These are phyloP conservation scores for Hypoxylon sp. DNA, from an alignment of 2,329 filamentous ascomycete species.

Conservation along the genomic window DNA sequence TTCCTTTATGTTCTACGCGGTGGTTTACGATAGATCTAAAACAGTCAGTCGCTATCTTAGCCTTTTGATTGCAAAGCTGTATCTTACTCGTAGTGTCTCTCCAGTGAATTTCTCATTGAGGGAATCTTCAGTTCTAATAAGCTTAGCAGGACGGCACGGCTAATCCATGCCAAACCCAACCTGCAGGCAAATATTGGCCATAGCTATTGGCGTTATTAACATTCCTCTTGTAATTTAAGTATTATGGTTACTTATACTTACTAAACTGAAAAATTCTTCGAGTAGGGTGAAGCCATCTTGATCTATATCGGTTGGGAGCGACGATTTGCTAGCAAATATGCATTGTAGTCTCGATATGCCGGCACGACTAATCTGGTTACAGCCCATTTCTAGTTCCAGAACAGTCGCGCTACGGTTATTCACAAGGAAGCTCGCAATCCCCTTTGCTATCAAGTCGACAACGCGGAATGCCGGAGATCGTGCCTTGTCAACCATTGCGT, in stretches of 20 bases:
- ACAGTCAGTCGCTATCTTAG: not conserved
- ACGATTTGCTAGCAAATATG: conserved; percentile 1
- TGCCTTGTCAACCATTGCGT: conserved; percentile 6
- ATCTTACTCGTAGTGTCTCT: not conserved
- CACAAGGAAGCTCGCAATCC: not conserved
- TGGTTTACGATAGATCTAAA: not conserved
- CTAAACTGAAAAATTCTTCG: not conserved
- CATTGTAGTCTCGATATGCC: not conserved
- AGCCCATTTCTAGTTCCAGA: not conserved
- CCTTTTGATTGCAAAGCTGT: not conserved
- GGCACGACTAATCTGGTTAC: not conserved
- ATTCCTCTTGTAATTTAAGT: not conserved
- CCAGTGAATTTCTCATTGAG: not conserved
- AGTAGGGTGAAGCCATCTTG: not conserved
- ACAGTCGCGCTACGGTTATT: not conserved
- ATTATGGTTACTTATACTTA: not conserved
- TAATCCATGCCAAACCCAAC: not conserved
- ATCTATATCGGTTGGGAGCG: conserved; percentile 1
- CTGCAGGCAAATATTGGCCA: not conserved
- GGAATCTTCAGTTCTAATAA: not conserved
- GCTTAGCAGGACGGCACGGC: not conserved
- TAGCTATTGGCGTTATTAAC: not conserved
- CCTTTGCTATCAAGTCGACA: not conserved
- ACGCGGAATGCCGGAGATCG: conserved; percentile 8
- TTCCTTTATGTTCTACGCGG: not conserved